Base-by-base conservation (phyloP, 2,329 filamentous ascomycete genomes). In the Arthrobotrys conoides region DNA sequence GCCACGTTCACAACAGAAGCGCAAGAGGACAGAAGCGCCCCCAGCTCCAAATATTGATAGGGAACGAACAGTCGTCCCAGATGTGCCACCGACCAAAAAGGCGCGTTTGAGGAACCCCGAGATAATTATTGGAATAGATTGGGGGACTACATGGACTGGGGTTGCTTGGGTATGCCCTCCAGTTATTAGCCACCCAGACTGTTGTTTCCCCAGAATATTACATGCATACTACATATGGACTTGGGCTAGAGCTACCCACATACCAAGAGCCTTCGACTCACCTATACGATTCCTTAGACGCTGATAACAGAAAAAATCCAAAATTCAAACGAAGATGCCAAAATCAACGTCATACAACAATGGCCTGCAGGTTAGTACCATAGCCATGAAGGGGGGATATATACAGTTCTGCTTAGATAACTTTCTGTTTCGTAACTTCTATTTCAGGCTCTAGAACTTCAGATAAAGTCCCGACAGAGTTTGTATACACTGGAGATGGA, bases 391-490 rank as follows among this genome's bases (percentile, higher is more conserved):
- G n/a, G n/a, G n/a, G n/a, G n/a, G n/a, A 55, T 33, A 55, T 20
- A 41, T 27, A 3, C 18, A n/a, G 10, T 27, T 24, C 10, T 36
- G 20, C 18, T 44, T 24, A 12, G 9, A 44, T 36, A 22, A 20
- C 10, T 12, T 41, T 16, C 10, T 6, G 20, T 24, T n/a, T 44
- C 36, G 20, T 10, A 12, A 51, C n/a, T 27, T 16, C 33, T 5
- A 16, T 44, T 20, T 5, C 18, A 69, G 66, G 49, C 14, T 48
- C 33, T 5, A 27, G 38, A 8, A 57, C 24, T 8, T 57, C 36
- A 10, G 66, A 69, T 10, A 69, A 69, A 59, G 66, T 69, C 20
- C 66, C 66, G 8, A 57, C 66, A 8, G 66, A 69, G 20, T 57
- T 69, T 16, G 38, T 59, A 8, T 69, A 69, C 24, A 30, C 49